phyloP scores from a whole-genome alignment of 805 yeast genomes.

The Metschnikowia shivogae region DNA sequence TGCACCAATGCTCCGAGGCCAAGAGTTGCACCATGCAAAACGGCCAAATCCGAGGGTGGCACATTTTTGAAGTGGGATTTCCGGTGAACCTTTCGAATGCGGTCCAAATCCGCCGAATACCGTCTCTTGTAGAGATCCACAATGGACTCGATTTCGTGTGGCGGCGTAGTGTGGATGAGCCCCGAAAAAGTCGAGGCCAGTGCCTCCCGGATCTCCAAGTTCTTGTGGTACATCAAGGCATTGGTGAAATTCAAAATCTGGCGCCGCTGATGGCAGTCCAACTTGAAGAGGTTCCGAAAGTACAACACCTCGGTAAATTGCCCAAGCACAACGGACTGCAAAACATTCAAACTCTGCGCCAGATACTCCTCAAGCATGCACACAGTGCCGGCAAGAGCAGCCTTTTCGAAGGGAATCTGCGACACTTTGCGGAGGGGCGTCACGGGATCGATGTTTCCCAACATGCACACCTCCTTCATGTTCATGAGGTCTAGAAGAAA shows the following conservation, averaged over 20 bases:
- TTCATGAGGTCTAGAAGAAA: conserved; percentile 59
- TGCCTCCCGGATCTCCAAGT: conserved; percentile 69
- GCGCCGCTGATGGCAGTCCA: conserved; percentile 45
- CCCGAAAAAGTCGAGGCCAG: conserved; percentile 77
- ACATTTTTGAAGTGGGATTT: conserved; percentile 34
- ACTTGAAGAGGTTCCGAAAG: conserved; percentile 58
- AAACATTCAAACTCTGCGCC: conserved; percentile 25
- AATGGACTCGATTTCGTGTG: conserved; percentile 39
- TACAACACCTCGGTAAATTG: conserved; percentile 67
- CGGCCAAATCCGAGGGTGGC: conserved; percentile 39
- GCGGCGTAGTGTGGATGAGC: conserved; percentile 62
- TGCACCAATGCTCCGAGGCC: conserved; percentile 85
- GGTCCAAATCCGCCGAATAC: conserved; percentile 29
- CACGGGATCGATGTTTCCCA: conserved; percentile 57
- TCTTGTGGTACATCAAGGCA: conserved; percentile 53
- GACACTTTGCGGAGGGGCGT: conserved; percentile 42
- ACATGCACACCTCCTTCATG: conserved; percentile 76
- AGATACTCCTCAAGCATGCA: conserved; percentile 40
- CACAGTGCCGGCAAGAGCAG: conserved; percentile 24
- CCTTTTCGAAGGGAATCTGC: conserved; percentile 30
- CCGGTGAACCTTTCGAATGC: conserved; percentile 42
- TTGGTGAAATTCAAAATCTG: conserved; percentile 50
- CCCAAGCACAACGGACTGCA: conserved; percentile 63
- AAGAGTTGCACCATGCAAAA: conserved; percentile 78
- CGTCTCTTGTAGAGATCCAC: conserved; percentile 36